These are phyloP conservation scores for Pichia occidentalis DNA, from an alignment of 805 yeast genomes.

Conservation along the genomic window DNA sequence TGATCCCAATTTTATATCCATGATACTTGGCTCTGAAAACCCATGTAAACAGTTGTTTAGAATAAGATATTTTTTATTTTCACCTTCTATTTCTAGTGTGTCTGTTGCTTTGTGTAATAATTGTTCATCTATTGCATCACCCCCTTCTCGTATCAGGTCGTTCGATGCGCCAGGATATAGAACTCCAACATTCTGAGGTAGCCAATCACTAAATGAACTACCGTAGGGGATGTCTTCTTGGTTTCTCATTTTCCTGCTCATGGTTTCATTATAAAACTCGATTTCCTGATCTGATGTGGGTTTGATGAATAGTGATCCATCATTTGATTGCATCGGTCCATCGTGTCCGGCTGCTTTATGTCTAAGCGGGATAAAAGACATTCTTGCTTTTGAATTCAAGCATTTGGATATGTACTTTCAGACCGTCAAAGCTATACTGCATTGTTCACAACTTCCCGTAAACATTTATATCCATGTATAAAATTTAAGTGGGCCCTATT, in stretches of 20 bases:
- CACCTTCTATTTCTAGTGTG: constrained; percentile 13
- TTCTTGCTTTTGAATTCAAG: too few relatives aligned
- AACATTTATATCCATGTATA: too few relatives aligned
- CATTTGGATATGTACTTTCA: too few relatives aligned
- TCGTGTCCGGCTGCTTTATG: constrained; percentile 93
- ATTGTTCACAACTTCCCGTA: too few relatives aligned
- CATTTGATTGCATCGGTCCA: constrained; percentile 59
- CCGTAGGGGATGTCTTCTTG: constrained; percentile 28
- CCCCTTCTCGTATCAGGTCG: constrained; percentile 18
- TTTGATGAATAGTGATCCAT: constrained; percentile 69
- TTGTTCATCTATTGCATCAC: constrained; percentile 21
- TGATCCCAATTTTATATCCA: constrained; percentile 82
- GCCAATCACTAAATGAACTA: constrained; percentile 42
- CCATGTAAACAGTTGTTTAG: constrained; percentile 64
- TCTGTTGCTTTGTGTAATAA: constrained; percentile 13
- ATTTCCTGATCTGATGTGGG: constrained; percentile 59
- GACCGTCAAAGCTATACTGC: too few relatives aligned
- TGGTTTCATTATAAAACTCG: constrained; percentile 54
- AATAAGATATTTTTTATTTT: constrained; percentile 44
- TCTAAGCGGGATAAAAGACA: constrained; percentile 31
- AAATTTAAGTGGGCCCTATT: too few relatives aligned
- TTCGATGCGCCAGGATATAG: constrained; percentile 40
- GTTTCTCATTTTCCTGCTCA: constrained; percentile 10
- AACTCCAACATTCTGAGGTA: constrained; percentile 60
- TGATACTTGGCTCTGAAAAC: constrained; percentile 56